phyloP scores from a whole-genome alignment of 176 grass and related monocot genomes.

The Cenchrus purpureus region DNA sequence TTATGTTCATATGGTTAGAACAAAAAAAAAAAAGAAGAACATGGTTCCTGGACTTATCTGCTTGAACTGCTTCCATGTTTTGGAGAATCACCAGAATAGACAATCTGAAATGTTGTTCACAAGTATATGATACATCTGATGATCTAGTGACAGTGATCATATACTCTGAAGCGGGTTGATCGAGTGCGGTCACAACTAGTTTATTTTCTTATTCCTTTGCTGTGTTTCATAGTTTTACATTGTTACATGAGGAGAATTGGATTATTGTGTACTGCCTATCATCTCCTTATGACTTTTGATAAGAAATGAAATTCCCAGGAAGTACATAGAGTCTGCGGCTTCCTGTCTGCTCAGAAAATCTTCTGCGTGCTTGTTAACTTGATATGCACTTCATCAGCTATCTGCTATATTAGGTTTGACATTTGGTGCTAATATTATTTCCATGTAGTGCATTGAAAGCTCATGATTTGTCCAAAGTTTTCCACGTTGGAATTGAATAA shows the following conservation, averaged over 20 bases:
- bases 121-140: constrained; percentile 24
- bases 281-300: constrained; percentile 40
- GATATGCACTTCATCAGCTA: constrained; percentile 1
- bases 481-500: constrained; percentile 27
- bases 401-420: constrained; percentile 40
- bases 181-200: constrained; percentile 23
- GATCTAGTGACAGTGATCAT: constrained; percentile 44
- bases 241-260: constrained; percentile 42
- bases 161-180: constrained; percentile 21
- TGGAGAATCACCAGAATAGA: constrained; percentile 20
- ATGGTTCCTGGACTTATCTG: constrained; percentile 38
- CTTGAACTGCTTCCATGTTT: constrained; percentile 29
- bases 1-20: constrained; percentile 60
- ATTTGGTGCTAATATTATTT: constrained; percentile 16
- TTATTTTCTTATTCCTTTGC: not conserved
- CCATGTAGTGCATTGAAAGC: constrained; percentile 31
- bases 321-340: not conserved
- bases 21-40: not conserved
- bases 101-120: constrained; percentile 38
- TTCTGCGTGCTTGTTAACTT: not conserved
- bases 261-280: constrained; percentile 53
- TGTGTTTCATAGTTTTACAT: constrained; percentile 23
- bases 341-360: constrained; percentile 19
- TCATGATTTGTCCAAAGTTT: constrained; percentile 40
- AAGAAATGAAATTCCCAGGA: constrained; percentile 13